Percentiles rank a stretch among this genome's conserved stretches.
These are phyloP conservation scores for Tillandsia leiboldiana DNA, from an alignment of 176 grass and related monocot species.

Conservation along the genomic window DNA sequence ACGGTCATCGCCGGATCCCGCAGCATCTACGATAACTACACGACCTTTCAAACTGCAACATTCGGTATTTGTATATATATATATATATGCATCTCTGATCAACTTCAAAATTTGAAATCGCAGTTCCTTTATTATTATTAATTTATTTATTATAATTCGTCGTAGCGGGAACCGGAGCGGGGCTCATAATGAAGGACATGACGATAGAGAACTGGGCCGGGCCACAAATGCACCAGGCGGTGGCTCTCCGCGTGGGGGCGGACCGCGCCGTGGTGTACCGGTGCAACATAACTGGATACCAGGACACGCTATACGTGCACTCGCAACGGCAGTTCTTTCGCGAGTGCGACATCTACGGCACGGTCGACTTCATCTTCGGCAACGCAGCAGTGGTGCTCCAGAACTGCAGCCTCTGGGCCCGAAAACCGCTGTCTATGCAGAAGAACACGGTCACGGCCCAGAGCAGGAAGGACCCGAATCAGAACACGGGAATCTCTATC, in stretches of 20 bases:
- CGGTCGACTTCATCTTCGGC: slow-evolving; percentile 59
- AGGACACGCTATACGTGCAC: slow-evolving; percentile 58
- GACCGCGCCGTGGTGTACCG: slow-evolving; percentile 58
- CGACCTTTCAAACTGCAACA: slow-evolving; percentile 52
- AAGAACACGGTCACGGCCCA: slow-evolving; percentile 61
- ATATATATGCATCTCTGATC: background rate
- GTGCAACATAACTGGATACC: slow-evolving; percentile 44
- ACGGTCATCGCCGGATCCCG: slow-evolving; percentile 32
- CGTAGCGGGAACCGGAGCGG: slow-evolving; percentile 21
- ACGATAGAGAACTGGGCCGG: slow-evolving; percentile 47
- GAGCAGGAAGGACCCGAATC: slow-evolving; percentile 47
- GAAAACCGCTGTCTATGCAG: slow-evolving; percentile 36
- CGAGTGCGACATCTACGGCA: slow-evolving; percentile 59
- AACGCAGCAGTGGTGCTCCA: slow-evolving; percentile 63
- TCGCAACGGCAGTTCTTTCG: slow-evolving; percentile 60
- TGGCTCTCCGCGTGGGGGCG: slow-evolving; percentile 39
- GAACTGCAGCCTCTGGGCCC: slow-evolving; percentile 58
- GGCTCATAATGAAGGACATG: slow-evolving; percentile 52
- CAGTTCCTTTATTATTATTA: background rate
- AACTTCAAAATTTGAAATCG: background rate
- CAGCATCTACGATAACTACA: slow-evolving; percentile 24
- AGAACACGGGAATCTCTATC: slow-evolving; percentile 60
- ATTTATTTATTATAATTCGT: background rate
- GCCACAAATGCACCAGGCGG: slow-evolving; percentile 39
- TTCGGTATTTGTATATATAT: slow-evolving; percentile 17